Percentiles rank a stretch among this genome's conserved stretches.
phyloP scores from a whole-genome alignment of 1,139 yeast species.

The Scheffersomyces cryptocercus region DNA sequence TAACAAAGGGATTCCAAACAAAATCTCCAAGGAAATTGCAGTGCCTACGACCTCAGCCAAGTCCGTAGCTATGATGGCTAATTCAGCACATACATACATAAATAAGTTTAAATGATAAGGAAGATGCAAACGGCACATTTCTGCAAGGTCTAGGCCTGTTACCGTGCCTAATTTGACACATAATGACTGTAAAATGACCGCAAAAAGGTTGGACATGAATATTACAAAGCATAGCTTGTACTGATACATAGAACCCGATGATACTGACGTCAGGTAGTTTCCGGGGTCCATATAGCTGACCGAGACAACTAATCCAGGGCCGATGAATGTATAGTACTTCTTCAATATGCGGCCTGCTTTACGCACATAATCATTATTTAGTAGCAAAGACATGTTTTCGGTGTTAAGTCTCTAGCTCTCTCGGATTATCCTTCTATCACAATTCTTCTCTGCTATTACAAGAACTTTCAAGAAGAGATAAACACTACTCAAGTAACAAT shows the following conservation, averaged over 20 bases:
- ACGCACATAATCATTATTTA: too few species aligned
- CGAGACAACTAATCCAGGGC: slow-evolving; percentile 77
- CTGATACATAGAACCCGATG: slow-evolving; percentile 73
- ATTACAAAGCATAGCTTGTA: slow-evolving; percentile 65
- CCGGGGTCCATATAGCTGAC: slow-evolving; percentile 86
- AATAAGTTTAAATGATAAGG: slow-evolving; percentile 59
- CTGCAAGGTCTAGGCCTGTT: slow-evolving; percentile 87
- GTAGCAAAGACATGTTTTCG: too few species aligned
- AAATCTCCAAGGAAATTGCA: slow-evolving; percentile 69
- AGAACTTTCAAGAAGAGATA: too few species aligned
- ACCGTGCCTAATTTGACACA: slow-evolving; percentile 79
- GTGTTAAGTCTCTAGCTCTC: too few species aligned
- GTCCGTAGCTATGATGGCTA: slow-evolving; percentile 91
- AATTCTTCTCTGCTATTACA: too few species aligned
- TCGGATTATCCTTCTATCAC: too few species aligned
- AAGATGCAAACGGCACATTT: slow-evolving; percentile 67
- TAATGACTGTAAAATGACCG: slow-evolving; percentile 67
- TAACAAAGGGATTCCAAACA: slow-evolving; percentile 66
- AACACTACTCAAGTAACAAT: too few species aligned
- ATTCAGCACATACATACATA: slow-evolving; percentile 75
- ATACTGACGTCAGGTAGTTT: slow-evolving; percentile 76
- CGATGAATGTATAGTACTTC: slow-evolving; percentile 65
- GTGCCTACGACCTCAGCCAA: slow-evolving; percentile 89
- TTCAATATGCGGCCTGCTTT: slow-evolving; percentile 13
- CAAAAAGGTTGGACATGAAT: slow-evolving; percentile 66